phyloP scores from a whole-genome alignment of 1,284 basidiomycete species.

The Pholiota adiposa region DNA sequence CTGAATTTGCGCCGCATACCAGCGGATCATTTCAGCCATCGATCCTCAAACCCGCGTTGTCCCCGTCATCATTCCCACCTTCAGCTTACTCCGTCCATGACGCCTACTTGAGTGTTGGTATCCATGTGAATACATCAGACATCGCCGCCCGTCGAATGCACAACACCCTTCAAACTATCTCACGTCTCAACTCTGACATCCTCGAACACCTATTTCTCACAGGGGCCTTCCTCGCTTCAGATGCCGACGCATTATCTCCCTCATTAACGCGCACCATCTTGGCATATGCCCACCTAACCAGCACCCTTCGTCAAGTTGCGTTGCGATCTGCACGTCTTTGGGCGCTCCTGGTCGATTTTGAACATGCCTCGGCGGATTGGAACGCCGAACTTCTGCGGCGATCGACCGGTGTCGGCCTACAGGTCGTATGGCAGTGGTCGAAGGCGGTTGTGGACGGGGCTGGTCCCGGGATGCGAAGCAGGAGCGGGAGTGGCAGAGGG shows the following conservation, averaged over 20 bases:
- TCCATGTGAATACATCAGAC: background rate
- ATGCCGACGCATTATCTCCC: background rate
- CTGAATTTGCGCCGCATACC: background rate
- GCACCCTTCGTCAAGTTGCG: background rate
- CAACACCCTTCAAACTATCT: background rate
- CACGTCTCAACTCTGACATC: constrained; percentile 1
- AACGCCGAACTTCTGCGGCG: constrained; percentile 3
- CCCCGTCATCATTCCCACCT: background rate
- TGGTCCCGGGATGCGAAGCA: background rate
- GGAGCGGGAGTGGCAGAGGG: background rate
- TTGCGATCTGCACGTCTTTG: background rate
- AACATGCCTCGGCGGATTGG: background rate
- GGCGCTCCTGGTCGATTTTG: constrained; percentile 2
- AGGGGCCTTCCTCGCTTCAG: background rate
- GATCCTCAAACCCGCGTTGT: background rate
- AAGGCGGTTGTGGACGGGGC: background rate
- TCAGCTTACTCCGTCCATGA: background rate
- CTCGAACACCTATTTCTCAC: constrained; percentile 5
- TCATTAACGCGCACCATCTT: background rate
- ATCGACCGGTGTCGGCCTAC: background rate
- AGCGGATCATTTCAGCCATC: background rate
- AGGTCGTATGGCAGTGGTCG: constrained; percentile 7
- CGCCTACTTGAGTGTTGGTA: too few relatives aligned
- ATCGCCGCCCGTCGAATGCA: background rate
- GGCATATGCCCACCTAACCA: constrained; percentile 5